A percentile compares a stretch with the other conserved stretches of the same genome.
phyloP scores from a whole-genome alignment of 2,329 filamentous ascomycete genomes.

The Ophiostoma novo-ulmi region DNA sequence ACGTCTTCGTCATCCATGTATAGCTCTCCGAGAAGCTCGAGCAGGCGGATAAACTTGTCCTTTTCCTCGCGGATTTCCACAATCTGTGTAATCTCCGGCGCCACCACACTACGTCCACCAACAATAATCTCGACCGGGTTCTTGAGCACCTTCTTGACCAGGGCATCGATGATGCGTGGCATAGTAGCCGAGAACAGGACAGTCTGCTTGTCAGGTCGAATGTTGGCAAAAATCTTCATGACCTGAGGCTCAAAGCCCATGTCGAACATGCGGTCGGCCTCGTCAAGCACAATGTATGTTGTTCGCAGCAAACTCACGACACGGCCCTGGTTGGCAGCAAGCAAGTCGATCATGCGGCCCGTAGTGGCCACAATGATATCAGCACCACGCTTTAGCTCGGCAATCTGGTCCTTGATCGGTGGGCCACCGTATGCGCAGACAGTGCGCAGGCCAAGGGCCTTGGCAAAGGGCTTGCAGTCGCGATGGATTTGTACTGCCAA shows the following conservation, averaged over 20 bases:
- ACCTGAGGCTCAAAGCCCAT: slow-evolving; percentile 99
- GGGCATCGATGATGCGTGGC: slow-evolving; percentile 82
- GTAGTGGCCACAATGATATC: slow-evolving; percentile 95
- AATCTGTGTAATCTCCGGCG: slow-evolving; percentile 86
- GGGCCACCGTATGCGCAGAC: slow-evolving; percentile 93
- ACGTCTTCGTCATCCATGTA: slow-evolving; percentile 86
- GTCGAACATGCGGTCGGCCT: slow-evolving; percentile 98
- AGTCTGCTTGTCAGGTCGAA: slow-evolving; percentile 87
- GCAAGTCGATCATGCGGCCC: slow-evolving; percentile 89
- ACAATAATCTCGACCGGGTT: slow-evolving; percentile 89
- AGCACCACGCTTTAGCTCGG: slow-evolving; percentile 87
- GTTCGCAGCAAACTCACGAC: slow-evolving; percentile 87
- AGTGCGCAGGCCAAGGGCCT: slow-evolving; percentile 74
- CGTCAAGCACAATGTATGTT: slow-evolving; percentile 91
- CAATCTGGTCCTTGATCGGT: slow-evolving; percentile 96
- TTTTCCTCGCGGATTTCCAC: slow-evolving; percentile 81
- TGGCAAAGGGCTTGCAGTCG: slow-evolving; percentile 92
- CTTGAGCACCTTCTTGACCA: slow-evolving; percentile 82
- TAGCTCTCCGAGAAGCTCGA: slow-evolving; percentile 81
- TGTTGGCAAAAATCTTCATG: slow-evolving; percentile 89
- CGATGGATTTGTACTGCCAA: slow-evolving; percentile 88
- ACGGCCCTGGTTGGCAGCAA: slow-evolving; percentile 88
- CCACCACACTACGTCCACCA: slow-evolving; percentile 80
- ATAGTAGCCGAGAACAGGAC: slow-evolving; percentile 96
- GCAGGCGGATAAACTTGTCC: slow-evolving; percentile 74